These are phyloP conservation scores for Ceratocystis diversiconidia DNA, from an alignment of 2,329 filamentous ascomycete species.

Conservation along the genomic window DNA sequence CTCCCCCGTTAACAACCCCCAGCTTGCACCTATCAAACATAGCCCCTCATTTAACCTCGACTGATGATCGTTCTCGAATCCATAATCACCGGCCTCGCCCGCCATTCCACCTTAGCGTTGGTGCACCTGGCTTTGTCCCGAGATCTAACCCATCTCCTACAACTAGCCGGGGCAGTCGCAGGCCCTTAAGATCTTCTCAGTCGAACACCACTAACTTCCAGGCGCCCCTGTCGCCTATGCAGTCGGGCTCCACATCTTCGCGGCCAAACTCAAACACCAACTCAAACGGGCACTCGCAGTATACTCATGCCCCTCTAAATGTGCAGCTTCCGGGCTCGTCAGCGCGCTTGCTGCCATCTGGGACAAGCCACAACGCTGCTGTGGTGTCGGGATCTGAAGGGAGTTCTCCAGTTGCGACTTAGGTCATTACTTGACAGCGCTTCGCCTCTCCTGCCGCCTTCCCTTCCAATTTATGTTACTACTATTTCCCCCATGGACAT, in stretches of 20 bases:
- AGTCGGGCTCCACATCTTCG: not conserved
- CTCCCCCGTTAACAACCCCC: not conserved
- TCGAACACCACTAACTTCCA: not conserved
- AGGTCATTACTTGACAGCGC: not conserved
- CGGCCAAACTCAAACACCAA: not conserved
- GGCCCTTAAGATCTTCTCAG: not conserved
- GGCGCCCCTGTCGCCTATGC: not conserved
- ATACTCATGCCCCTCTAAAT: conserved; percentile 4
- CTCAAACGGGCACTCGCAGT: not conserved
- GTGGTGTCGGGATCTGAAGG: not conserved
- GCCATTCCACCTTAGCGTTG: conserved; percentile 5
- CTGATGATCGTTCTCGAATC: not conserved
- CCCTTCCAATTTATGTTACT: not conserved
- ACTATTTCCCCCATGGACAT: not conserved
- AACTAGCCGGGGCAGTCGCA: not conserved
- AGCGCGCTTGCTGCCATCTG: not conserved
- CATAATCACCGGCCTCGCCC: not conserved
- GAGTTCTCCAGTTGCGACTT: not conserved
- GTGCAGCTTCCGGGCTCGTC: conserved; percentile 1
- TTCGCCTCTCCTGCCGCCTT: no score
- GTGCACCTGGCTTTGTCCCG: not conserved
- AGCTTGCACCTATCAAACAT: not conserved
- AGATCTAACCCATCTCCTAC: not conserved
- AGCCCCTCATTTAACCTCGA: not conserved
- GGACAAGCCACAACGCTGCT: not conserved